A percentile compares a stretch with the other conserved stretches of the same genome.
phyloP scores from a whole-genome alignment of 257 asterid species.

The Nicotiana paniculata region DNA sequence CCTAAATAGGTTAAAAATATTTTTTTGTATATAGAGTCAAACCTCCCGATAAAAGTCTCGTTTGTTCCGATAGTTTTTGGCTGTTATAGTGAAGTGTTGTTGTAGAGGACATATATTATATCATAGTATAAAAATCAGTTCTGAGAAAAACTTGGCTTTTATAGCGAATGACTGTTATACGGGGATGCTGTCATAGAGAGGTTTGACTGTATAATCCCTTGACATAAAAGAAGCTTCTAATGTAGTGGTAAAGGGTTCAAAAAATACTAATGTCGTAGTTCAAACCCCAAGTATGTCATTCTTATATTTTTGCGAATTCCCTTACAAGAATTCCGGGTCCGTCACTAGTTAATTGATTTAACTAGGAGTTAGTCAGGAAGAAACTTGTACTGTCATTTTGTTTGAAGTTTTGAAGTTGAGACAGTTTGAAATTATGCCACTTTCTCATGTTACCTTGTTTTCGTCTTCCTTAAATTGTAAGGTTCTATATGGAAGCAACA shows the following conservation, averaged over 20 bases:
- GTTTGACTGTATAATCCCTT: too few species aligned
- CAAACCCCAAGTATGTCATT: background rate
- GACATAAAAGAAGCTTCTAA: background rate
- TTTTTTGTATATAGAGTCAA: background rate
- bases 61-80: too few species aligned
- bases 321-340: background rate
- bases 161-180: too few species aligned
- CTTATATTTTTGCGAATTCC: background rate
- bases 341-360: background rate
- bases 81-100: too few species aligned
- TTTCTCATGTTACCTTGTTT: background rate
- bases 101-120: too few species aligned
- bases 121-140: too few species aligned
- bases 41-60: background rate
- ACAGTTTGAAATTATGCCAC: background rate
- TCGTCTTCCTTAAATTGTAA: background rate
- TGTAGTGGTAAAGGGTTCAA: background rate
- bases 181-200: too few species aligned
- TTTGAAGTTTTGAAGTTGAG: background rate
- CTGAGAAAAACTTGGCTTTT: too few species aligned
- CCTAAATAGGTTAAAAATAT: background rate
- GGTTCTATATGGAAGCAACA: background rate
- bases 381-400: background rate
- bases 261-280: background rate
- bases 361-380: background rate